These are phyloP conservation scores for Bimuria novae-zelandiae DNA, from an alignment of 2,329 filamentous ascomycete species.

Conservation along the genomic window DNA sequence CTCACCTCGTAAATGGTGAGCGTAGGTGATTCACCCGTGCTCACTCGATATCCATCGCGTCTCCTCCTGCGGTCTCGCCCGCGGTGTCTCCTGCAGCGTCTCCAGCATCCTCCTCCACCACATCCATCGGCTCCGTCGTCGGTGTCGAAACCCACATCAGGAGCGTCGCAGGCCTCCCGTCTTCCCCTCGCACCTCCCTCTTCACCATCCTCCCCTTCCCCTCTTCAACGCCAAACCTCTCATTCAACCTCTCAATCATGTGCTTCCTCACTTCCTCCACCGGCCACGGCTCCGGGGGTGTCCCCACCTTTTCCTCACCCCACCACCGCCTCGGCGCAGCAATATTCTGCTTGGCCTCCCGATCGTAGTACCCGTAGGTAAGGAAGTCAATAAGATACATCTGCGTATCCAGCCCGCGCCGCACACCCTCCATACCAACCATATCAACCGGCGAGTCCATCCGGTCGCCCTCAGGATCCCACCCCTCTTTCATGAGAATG, in stretches of 20 bases:
- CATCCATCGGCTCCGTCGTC: no score
- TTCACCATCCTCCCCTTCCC: no score
- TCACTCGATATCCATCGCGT: no score
- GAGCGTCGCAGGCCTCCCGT: no score
- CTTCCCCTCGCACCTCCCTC: no score
- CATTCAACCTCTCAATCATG: conserved; percentile 8
- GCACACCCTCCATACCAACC: conserved; percentile 57
- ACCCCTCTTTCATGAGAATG: conserved; percentile 40
- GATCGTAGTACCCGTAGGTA: conserved; percentile 65
- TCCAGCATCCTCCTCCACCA: no score
- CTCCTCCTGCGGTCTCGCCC: no score
- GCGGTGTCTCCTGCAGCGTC: no score
- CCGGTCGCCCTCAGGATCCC: conserved; percentile 63
- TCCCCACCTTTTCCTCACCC: conserved; percentile 52
- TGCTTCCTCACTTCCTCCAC: conserved; percentile 5
- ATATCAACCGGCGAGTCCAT: conserved; percentile 46
- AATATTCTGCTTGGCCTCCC: conserved; percentile 55
- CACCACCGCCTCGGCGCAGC: conserved; percentile 55
- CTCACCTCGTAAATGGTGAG: no score
- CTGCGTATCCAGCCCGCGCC: conserved; percentile 60
- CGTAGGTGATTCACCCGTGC: no score
- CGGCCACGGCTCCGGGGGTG: conserved; percentile 15
- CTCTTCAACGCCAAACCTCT: conserved; percentile 4
- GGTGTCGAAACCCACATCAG: no score
- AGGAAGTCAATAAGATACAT: conserved; percentile 61